A percentile compares a stretch with the other conserved stretches of the same genome.
Evolutionary conservation across 2,329 filamentous ascomycete species (phyloP).

Genomic region (Colletotrichum australisinense): DNA sequence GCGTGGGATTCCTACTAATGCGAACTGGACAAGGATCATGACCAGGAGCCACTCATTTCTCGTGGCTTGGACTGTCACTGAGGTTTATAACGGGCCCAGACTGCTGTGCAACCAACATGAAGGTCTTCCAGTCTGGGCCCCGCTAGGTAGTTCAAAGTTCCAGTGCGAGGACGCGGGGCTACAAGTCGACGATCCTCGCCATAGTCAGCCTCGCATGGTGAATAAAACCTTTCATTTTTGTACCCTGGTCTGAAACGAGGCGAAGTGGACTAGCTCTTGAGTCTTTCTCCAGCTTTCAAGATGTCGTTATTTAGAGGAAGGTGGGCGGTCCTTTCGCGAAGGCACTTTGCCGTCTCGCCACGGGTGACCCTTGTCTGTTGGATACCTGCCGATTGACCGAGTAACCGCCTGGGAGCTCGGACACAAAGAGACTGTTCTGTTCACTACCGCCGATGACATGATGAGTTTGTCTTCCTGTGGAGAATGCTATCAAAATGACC

Average conservation of each 20-base stretch:
- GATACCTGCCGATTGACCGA: not conserved
- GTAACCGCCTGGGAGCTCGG: not conserved
- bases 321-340: not conserved
- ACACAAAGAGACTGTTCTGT: not conserved
- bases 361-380: not conserved
- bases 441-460: not conserved
- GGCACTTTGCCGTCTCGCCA: not conserved
- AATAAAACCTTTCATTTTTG: not conserved
- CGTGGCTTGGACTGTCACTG: not conserved
- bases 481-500: not conserved
- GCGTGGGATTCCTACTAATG: not conserved
- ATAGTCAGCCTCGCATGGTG: not conserved
- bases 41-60: not conserved
- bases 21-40: not conserved
- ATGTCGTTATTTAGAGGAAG: not conserved
- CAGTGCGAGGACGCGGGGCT: not conserved
- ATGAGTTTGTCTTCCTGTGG: not conserved
- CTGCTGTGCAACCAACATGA: not conserved
- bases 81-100: not conserved
- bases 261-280: not conserved
- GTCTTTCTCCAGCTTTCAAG: not conserved
- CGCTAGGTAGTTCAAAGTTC: not conserved
- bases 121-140: not conserved
- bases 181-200: not conserved
- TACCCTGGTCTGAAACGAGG: not conserved